These are phyloP conservation scores for Rhododendron molle DNA, from an alignment of 148 eudicot species.

Conservation along the genomic window DNA sequence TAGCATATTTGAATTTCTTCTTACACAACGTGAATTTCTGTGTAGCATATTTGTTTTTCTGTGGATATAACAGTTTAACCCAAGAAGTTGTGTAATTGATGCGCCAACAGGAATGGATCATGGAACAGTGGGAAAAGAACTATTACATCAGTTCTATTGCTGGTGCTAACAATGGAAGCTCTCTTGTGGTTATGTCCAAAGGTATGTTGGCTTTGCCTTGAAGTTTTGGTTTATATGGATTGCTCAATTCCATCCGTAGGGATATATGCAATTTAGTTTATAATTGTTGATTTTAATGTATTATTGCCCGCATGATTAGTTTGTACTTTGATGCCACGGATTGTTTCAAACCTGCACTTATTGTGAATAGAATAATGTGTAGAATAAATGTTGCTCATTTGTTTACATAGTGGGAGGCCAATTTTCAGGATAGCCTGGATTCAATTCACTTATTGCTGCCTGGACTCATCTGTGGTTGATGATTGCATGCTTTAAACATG, in stretches of 20 bases:
- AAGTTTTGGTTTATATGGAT: neutral
- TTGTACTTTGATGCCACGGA: neutral
- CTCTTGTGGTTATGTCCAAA: constrained; percentile 92
- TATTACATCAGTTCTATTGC: constrained; percentile 84
- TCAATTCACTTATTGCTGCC: neutral
- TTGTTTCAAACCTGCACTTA: neutral
- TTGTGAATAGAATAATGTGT: neutral
- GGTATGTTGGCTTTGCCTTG: constrained; percentile 36
- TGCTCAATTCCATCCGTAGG: neutral
- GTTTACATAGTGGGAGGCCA: neutral
- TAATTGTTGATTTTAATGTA: neutral
- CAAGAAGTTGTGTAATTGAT: neutral
- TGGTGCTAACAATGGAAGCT: constrained; percentile 73
- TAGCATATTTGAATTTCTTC: constrained; percentile 2
- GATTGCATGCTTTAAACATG: neutral
- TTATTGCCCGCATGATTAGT: neutral
- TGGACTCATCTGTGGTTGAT: neutral
- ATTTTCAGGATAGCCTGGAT: neutral
- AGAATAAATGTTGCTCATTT: neutral
- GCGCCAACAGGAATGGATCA: constrained; percentile 72
- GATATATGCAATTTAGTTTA: neutral
- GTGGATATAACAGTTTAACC: neutral
- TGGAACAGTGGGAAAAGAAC: constrained; percentile 96
- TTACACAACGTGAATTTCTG: constrained; percentile 49
- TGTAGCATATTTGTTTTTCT: neutral